Evolutionary conservation across 306 rosid species (phyloP), one percentile per base, ranked within the genome.

Genomic region (Cyamopsis tetragonoloba): DNA sequence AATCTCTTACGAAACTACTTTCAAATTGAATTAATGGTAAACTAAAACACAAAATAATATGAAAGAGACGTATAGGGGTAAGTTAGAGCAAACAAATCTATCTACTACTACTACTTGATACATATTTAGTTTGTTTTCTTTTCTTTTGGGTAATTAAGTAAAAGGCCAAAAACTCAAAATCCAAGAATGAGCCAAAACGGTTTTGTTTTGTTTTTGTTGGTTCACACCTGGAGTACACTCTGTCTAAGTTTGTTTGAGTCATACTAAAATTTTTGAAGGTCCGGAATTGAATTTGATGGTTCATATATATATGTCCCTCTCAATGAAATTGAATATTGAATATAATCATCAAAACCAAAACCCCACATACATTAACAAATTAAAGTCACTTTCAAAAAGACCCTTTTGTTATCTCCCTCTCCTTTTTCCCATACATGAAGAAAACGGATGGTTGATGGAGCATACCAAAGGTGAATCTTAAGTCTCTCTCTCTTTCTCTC

Each of bases 371-470:
- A 58, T 62, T 42, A 68, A 50, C 59, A 41, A 58, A 58, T 57
- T 58, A 58, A 82, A 62, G 77, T 76, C 85, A 66, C 80, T 79
- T 76, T 87, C 83, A 27, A 30, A 75, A 81, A 80, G 73, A 57
- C 50, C 77, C 83, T 72, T 81, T 80, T 47, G 37, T 65, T 49
- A 34, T 35, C 68, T 39, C 48, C 78, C 76, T 71, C 71, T 6
- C 63, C 86, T 74, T 80, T 78, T 82, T 2, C 77, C 83, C 73
- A 78, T 82, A 82, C 89, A 69, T 73, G 72, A 73, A 81, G 59
- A 48, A 67, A 47, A 74, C 71, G 82, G 79, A 81, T 66, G 78
- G 81, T 50, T 71, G 35, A 72, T 79, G 74, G 81, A 69, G 65
- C 62, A 17, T 80, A 74, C n/a, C n/a, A 82, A 76, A 84, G 68